These are phyloP conservation scores for Fusarium nurragi DNA, from an alignment of 2,329 filamentous ascomycete genomes.

Conservation along the genomic window DNA sequence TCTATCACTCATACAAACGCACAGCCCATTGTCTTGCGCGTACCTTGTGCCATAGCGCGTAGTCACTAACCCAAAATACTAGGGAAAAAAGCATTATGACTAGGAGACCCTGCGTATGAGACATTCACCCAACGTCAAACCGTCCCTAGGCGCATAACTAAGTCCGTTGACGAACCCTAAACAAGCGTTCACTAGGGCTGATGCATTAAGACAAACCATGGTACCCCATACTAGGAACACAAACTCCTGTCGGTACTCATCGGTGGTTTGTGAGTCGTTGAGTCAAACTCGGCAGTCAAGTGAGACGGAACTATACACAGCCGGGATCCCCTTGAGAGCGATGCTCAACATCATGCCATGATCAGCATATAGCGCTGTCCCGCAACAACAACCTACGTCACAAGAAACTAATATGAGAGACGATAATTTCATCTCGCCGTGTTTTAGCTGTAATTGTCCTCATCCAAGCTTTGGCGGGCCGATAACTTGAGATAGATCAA, in stretches of 20 bases:
- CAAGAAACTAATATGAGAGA: slow-evolving; percentile 12
- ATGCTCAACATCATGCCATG: slow-evolving; percentile 38
- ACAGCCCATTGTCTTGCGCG: slow-evolving; percentile 17
- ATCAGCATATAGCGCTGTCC: slow-evolving; percentile 20
- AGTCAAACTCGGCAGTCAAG: slow-evolving; percentile 23
- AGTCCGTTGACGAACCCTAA: slow-evolving; percentile 18
- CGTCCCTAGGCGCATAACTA: slow-evolving; percentile 21
- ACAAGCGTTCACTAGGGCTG: slow-evolving; percentile 16
- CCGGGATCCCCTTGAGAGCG: slow-evolving; percentile 23
- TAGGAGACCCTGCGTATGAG: slow-evolving; percentile 17
- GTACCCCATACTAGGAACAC: neutral
- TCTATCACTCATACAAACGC: neutral
- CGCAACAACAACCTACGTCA: slow-evolving; percentile 11
- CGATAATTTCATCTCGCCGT: slow-evolving; percentile 25
- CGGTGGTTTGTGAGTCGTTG: slow-evolving; percentile 9
- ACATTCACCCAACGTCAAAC: slow-evolving; percentile 7
- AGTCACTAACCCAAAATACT: neutral
- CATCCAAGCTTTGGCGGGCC: slow-evolving; percentile 30
- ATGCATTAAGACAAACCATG: slow-evolving; percentile 17
- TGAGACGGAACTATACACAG: slow-evolving; percentile 11
- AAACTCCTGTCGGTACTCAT: slow-evolving; percentile 31
- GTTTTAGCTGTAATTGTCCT: slow-evolving; percentile 9
- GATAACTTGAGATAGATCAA: slow-evolving; percentile 31
- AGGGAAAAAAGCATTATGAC: slow-evolving; percentile 2
- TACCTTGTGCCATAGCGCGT: slow-evolving; percentile 7